Evolutionary conservation across 164 flowering plant genomes (phyloP), one percentile per base, ranked within the genome.

Genomic region (Stephania japonica): DNA sequence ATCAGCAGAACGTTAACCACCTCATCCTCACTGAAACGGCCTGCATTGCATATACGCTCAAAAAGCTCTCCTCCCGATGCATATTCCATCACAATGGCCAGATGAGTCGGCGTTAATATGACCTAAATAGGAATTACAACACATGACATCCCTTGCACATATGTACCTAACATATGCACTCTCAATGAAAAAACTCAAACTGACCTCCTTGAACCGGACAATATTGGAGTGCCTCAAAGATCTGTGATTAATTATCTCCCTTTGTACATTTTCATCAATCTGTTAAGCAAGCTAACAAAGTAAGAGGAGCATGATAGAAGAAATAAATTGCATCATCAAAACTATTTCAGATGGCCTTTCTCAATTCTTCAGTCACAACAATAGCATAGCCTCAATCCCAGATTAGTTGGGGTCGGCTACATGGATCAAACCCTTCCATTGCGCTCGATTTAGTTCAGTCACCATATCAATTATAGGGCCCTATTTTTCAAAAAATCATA

Each of bases 21-120:
- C 94, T 93, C 98, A 75, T 93, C 97, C 81, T 93, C 98, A 71
- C 90, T 89, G 81, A 91, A 93, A 41, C 98, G 90, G n/a, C 97
- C 97, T 19, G 95, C 95, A 80, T 89, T 91, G 78, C 95, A 91
- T 73, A 93, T 93, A 53, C 97, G 87, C 81, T 91, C 98, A 81
- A 90, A 93, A 11, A 93, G 87, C 86, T 93, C 97, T 78, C 98
- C 98, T 53, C 98, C 98, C 75, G 98, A 87, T 49, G 98, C 98
- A 81, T 84, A 93, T 80, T 93, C 98, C 98, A 91, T 91, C 77
- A 93, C 98, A 82, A 93, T 91, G 68, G 97, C 98, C 76, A 93
- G 81, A 84, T 93, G 97, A 0, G 97, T 93, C 6, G 97, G 97
- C 18, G 98, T 93, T 66, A 93, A 88, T 67, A 91, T 85, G 69